Conservation (phyloP, 306 rosid genomes). For the Macrotyloma uniflorum region DNA sequence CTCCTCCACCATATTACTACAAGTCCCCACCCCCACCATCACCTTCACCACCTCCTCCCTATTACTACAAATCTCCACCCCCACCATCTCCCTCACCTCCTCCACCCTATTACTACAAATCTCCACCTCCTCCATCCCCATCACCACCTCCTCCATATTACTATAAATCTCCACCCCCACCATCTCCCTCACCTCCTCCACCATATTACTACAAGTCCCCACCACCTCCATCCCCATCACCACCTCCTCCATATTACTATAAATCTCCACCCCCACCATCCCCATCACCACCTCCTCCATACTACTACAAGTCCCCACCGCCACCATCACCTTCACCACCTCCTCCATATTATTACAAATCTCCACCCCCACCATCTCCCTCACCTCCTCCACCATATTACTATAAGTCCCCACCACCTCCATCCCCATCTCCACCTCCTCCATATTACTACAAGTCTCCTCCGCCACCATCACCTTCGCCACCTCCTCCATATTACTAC, state of each 20-base stretch:
- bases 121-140: neutral
- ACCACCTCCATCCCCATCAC: neutral
- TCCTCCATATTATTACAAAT: neutral
- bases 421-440: no score
- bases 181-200: neutral
- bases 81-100: neutral
- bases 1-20: neutral
- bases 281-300: neutral
- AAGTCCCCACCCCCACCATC: neutral
- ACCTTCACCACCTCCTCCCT: neutral
- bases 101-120: neutral
- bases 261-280: neutral
- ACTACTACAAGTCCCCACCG: neutral
- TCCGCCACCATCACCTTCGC: neutral
- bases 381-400: neutral
- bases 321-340: neutral
- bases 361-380: neutral
- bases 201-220: neutral
- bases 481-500: neutral
- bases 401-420: neutral
- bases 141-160: neutral
- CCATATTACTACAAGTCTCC: neutral
- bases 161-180: neutral
- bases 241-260: neutral
- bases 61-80: no score